Percentiles rank a stretch among this genome's conserved stretches.
Conservation (phyloP, 371 early-diverging fungal species). For the Mucor racemosus region DNA sequence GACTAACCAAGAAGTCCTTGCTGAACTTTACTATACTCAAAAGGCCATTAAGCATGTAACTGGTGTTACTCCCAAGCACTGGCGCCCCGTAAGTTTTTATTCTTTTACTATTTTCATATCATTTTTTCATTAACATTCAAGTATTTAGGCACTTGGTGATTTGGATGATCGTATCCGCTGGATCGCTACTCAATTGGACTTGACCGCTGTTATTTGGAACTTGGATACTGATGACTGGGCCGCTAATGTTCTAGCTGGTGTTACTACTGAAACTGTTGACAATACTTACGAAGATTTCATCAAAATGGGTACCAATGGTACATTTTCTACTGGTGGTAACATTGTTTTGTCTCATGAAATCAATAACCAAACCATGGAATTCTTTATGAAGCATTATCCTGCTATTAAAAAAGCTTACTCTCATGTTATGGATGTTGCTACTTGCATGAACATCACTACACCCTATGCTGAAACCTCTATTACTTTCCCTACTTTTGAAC, state of each 20-base stretch:
- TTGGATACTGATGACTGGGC: conserved; percentile 48
- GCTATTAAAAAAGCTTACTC: conserved; percentile 41
- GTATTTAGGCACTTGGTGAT: conserved; percentile 44
- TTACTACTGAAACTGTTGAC: conserved; percentile 31
- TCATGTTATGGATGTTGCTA: conserved; percentile 30
- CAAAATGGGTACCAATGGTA: conserved; percentile 47
- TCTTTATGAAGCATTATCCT: conserved; percentile 44
- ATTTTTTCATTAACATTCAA: neutral
- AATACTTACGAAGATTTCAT: conserved; percentile 37
- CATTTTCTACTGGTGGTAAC: conserved; percentile 34
- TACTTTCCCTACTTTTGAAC: conserved; percentile 34
- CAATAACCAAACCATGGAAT: conserved; percentile 45
- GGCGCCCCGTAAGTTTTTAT: conserved; percentile 49
- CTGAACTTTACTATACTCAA: conserved; percentile 58
- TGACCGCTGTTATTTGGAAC: conserved; percentile 51
- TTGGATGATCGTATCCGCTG: conserved; percentile 57
- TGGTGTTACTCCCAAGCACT: conserved; percentile 57
- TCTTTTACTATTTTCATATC: neutral
- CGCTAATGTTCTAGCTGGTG: conserved; percentile 30
- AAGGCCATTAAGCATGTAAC: conserved; percentile 55
- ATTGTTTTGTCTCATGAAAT: conserved; percentile 54
- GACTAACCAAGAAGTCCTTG: conserved; percentile 57
- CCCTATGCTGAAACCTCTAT: conserved; percentile 45
- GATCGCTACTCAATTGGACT: conserved; percentile 49
- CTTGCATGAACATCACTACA: conserved; percentile 38